Percentiles rank a stretch among this genome's conserved stretches.
phyloP scores from a whole-genome alignment of 768 basidiomycete genomes.

The Lentinula lateritia region DNA sequence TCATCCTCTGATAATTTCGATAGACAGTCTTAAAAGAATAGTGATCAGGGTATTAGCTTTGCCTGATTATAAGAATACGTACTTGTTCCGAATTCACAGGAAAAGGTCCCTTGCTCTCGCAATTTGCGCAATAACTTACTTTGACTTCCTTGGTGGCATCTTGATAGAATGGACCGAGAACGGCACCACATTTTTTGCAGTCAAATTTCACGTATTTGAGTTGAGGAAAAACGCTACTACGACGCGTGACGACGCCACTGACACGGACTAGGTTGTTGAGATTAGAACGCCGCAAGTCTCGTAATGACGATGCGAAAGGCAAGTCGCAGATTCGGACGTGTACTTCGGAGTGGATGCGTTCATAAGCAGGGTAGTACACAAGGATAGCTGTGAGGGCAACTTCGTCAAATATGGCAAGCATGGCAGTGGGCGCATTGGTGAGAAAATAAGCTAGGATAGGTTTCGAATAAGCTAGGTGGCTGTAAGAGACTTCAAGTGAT shows the following conservation, averaged over 20 bases:
- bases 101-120: slow-evolving; percentile 94
- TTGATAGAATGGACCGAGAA: slow-evolving; percentile 96
- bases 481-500: slow-evolving; percentile 94
- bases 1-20: slow-evolving; percentile 98
- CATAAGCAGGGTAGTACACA: slow-evolving; percentile 93
- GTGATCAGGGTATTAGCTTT: neutral
- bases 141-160: slow-evolving; percentile 92
- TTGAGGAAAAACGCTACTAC: slow-evolving; percentile 98
- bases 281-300: slow-evolving; percentile 88
- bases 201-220: slow-evolving; percentile 99
- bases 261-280: slow-evolving; percentile 95
- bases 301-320: slow-evolving; percentile 83
- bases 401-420: slow-evolving; percentile 93
- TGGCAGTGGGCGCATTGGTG: slow-evolving; percentile 87
- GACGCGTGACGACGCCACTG: slow-evolving; percentile 90
- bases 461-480: slow-evolving; percentile 89
- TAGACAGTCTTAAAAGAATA: slow-evolving; percentile 81
- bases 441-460: slow-evolving; percentile 97
- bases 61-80: slow-evolving; percentile 12
- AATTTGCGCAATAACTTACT: slow-evolving; percentile 91
- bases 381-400: slow-evolving; percentile 93
- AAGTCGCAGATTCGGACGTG: slow-evolving; percentile 96
- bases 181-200: slow-evolving; percentile 90
- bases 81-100: slow-evolving; percentile 95
- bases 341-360: slow-evolving; percentile 95